phyloP scores from a whole-genome alignment of 257 asterid genomes.

The Lavandula angustifolia region DNA sequence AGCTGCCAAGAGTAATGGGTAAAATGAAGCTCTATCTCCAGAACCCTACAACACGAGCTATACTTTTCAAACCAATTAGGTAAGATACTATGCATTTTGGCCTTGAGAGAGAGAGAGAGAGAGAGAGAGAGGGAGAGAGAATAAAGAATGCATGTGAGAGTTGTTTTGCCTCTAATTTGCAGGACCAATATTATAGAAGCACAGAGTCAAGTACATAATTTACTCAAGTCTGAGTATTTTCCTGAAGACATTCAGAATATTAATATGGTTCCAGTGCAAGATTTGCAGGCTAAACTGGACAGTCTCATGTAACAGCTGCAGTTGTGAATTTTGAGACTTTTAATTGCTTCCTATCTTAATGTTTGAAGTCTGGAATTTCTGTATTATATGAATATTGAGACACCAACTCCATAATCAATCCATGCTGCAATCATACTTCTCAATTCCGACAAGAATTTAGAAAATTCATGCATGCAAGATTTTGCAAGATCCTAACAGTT shows the following conservation, averaged over 20 bases:
- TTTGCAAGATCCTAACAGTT: too few species aligned
- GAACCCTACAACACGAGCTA: slow-evolving; percentile 87
- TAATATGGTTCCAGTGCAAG: slow-evolving; percentile 59
- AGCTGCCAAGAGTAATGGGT: slow-evolving; percentile 73
- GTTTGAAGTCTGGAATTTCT: background rate
- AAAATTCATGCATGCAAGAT: background rate
- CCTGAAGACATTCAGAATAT: slow-evolving; percentile 64
- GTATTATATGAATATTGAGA: too few species aligned
- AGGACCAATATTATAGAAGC: slow-evolving; percentile 96
- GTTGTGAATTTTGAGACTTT: background rate
- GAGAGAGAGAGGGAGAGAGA: background rate
- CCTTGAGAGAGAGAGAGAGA: background rate
- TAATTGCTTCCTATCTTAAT: background rate
- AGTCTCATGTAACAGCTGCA: slow-evolving; percentile 44
- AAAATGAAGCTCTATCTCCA: slow-evolving; percentile 98
- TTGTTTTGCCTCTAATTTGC: slow-evolving; percentile 37
- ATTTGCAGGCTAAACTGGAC: slow-evolving; percentile 80
- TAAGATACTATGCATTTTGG: slow-evolving; percentile 37
- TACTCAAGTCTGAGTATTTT: slow-evolving; percentile 75
- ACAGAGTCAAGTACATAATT: slow-evolving; percentile 71
- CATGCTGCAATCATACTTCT: too few species aligned
- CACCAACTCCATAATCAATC: too few species aligned
- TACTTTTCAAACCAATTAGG: slow-evolving; percentile 96
- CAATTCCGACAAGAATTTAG: background rate
- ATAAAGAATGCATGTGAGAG: background rate